Evolutionary conservation across 2,329 filamentous ascomycete species (phyloP), one percentile per base, ranked within the genome.

Genomic region (Colletotrichum cuscutae): DNA sequence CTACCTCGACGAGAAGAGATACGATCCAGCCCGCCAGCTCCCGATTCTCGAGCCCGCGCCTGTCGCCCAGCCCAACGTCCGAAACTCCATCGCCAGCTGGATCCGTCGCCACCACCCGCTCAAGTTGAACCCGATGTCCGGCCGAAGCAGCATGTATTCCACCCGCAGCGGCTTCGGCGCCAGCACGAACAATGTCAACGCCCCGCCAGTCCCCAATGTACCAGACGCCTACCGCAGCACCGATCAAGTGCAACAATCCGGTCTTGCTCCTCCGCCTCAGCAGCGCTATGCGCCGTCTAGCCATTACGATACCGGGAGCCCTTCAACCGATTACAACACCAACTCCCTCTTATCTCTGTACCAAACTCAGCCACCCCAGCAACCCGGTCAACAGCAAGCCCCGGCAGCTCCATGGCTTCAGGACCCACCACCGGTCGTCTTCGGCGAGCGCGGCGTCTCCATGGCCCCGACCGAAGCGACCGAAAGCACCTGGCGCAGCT

Each of bases 81-180:
- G 76, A 22, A 64, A 53, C 53, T 77, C 76, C 19, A 74, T 78
- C 59, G 77, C 77, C n/a, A 78, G 76, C 74, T 78, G 76, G 76
- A 71, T 78, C 30, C 66, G 76, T 11, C 75, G 75, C n/a, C 76
- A 77, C 70, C 76, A 78, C 53, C 77, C 77, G 35, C 74, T 78
- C 35, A 73, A 75, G 42, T 60, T 77, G 30, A 78, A 78, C 59
- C 75, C 76, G 1, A 22, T 75, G 54, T 63, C 59, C 49, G 68
- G 64, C 35, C 69, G 72, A 1, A 65, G 54, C 56, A 74, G 72
- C 52, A 52, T 74, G 35, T 74, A 74, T 32, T 74, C 72, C 4
- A 66, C 65, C 30, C 60, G 59, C 28, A 64, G 42, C 42, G 42
- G 58, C 24, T 35, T 42, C 28, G 60, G 53, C 35, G 59, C 56